Conservation (phyloP, 139 green algal genomes). For the Micractinium sp. region DNA sequence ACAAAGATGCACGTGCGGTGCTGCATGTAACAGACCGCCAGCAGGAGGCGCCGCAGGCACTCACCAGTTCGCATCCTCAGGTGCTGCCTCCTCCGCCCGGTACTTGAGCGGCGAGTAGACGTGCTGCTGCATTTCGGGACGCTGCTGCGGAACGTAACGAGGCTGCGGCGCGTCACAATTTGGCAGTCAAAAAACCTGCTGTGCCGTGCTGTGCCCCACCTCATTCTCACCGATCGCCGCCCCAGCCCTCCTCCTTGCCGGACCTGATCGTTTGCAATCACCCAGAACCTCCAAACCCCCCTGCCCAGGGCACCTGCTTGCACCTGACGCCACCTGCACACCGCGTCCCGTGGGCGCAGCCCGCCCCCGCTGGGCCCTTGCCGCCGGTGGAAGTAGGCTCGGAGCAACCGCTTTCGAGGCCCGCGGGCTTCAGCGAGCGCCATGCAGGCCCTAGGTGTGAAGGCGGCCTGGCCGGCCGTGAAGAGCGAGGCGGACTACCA, state of each 20-base stretch:
- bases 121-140: background rate
- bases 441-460: background rate
- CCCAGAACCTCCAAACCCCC: too few relatives aligned
- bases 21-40: background rate
- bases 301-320: background rate
- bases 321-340: background rate
- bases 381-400: background rate
- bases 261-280: too few relatives aligned
- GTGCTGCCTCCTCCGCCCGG: background rate
- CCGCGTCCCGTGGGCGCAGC: background rate
- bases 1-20: background rate
- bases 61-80: background rate
- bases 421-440: background rate
- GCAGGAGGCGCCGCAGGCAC: background rate
- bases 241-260: too few relatives aligned
- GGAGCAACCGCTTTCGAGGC: background rate
- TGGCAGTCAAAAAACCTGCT: too few relatives aligned
- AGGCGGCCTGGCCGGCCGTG: background rate
- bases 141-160: too few relatives aligned
- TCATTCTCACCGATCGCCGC: too few relatives aligned
- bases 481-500: constrained; percentile 20
- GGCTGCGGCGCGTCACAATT: background rate
- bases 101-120: background rate
- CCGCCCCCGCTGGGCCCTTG: background rate
- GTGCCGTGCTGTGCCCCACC: too few relatives aligned